Evolutionary conservation across 257 asterid genomes (phyloP), one percentile per base, ranked within the genome.

Genomic region (Nicotiana undulata): DNA sequence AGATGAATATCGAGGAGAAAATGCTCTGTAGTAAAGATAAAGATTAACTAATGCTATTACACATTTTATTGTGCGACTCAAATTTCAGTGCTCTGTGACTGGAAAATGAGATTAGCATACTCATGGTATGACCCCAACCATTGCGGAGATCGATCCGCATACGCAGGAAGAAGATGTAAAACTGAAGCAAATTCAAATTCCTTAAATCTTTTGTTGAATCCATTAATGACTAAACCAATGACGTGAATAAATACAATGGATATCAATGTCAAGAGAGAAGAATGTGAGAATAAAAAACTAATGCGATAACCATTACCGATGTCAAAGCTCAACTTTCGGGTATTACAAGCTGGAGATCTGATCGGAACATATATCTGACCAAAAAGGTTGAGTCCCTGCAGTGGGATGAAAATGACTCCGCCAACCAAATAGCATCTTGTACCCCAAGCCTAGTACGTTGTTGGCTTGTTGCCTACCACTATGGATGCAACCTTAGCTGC

Each of bases 391-490:
- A 88, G 86, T 86, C 81, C 75, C 87, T 88, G 15, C 75, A 84
- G 63, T 88, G 88, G 79, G 84, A 81, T 10, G 87, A 82, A 85
- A 90, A 95, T 26, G 93, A 86, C 85, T 91, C 88, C 0, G 94
- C 95, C 78, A 95, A 80, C 68, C 78, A 82, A 40, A 80, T 85
- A 18, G 97, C 98, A 84, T 95, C 99, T 34, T 88, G 87, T 65
- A 92, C 94, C 79, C 91, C 88, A 84, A 93, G 87, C 76, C 99
- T 92, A 28, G 99, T 93, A 60, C 99, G n/a, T n/a, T n/a, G n/a
- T n/a, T n/a, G n/a, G n/a, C 99, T 88, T 92, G 98, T 66, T 95
- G 98, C 22, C 92, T 76, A 95, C 99, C 26, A 95, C 99, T 81
- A 87, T 76, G 6, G 99, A 90, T 81, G 98, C 98, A 44, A 95